Evolutionary conservation across 768 basidiomycete genomes (phyloP), one percentile per base, ranked within the genome.

Genomic region (Tricholoma hemisulphureum): DNA sequence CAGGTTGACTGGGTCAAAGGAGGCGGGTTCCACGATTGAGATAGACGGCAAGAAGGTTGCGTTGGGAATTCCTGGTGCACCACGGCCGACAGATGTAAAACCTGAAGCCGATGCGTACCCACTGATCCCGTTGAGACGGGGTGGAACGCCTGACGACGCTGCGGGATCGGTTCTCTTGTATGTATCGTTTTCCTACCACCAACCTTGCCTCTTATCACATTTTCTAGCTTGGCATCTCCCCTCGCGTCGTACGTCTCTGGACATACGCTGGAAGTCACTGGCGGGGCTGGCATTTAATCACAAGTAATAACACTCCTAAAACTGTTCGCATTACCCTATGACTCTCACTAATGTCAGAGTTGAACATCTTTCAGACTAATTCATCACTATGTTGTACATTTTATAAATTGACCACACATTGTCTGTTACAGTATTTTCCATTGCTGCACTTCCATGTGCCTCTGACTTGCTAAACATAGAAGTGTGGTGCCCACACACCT

Each of bases 1-100:
- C 56, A 89, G 89, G 51, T 75, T 94, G 67, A 94, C 92, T 0
- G 85, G 83, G 4, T 80, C 89, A 1, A 94, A 94, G 72, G 92
- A 93, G 65, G 80, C 77, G 2, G 92, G 92, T 41, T 86, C 70
- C 52, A 78, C 79, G 46, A 91, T 94, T 68, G 85, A 88, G 68
- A 87, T 93, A 50, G 84, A 85, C 60, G 93, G 92, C 4, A 89
- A 93, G 80, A 87, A 88, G 68, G 88, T 94, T 59, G 84, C 88
- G 7, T 78, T 94, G 8, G 93, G 92, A 58, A 84, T 94, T 57
- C 92, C 92, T 3, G 78, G 78, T 14, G 82, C 78, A 2, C 76
- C 71, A 55, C 70, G 75, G 43, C 73, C 78, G 0, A 67, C 69
- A 2, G 68, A 67, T 23, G 67, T 58, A 23, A 64, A 65, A n/a